These are phyloP conservation scores for Paecilomyces sp. DNA, from an alignment of 2,329 filamentous ascomycete species.

Conservation along the genomic window DNA sequence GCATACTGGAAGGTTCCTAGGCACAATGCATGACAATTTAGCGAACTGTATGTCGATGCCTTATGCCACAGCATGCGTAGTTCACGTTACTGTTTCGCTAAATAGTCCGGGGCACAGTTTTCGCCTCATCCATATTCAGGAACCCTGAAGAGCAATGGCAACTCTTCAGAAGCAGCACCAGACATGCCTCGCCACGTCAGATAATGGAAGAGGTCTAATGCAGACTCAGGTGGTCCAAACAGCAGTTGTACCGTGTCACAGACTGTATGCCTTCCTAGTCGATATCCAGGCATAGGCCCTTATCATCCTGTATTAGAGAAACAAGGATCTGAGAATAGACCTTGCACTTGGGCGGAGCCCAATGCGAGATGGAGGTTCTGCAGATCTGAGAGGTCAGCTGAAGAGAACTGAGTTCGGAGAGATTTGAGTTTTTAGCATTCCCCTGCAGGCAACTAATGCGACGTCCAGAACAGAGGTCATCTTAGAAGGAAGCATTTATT, in stretches of 20 bases:
- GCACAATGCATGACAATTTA: neutral
- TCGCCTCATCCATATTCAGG: conserved; percentile 15
- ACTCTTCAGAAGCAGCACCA: conserved; percentile 18
- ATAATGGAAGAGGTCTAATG: conserved; percentile 29
- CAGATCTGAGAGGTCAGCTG: conserved; percentile 36
- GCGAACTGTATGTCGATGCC: neutral
- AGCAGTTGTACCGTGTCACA: conserved; percentile 27
- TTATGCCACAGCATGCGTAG: neutral
- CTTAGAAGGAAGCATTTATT: neutral
- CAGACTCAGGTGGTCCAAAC: conserved; percentile 29
- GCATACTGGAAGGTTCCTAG: conserved; percentile 1
- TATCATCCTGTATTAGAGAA: conserved; percentile 22
- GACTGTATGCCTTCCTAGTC: conserved; percentile 22
- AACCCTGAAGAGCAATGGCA: conserved; percentile 17
- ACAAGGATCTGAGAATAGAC: conserved; percentile 20
- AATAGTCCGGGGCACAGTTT: conserved; percentile 1
- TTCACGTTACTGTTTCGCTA: neutral
- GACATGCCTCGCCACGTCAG: conserved; percentile 34
- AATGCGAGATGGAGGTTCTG: conserved; percentile 32
- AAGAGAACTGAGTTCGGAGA: conserved; percentile 23
- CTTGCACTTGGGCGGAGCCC: conserved; percentile 30
- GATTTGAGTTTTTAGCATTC: conserved; percentile 8
- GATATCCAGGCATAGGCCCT: conserved; percentile 20
- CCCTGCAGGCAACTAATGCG: conserved; percentile 5
- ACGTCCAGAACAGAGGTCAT: neutral